Evolutionary conservation across 2,329 filamentous ascomycete species (phyloP), one percentile per base, ranked within the genome.

Genomic region (Aspergillus fischeri): DNA sequence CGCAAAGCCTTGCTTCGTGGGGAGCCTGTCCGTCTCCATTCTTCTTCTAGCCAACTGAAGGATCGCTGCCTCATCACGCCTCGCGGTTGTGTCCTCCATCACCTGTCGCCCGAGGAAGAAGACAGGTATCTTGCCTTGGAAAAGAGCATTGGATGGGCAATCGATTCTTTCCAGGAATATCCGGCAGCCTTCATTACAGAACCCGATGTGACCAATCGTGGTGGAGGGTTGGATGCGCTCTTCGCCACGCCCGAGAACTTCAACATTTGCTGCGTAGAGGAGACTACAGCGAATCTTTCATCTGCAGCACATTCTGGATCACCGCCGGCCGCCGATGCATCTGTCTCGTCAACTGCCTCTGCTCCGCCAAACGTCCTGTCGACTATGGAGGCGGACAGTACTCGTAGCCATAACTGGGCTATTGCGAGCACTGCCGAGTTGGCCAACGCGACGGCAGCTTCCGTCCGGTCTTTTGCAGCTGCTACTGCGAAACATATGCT

Each of bases 31-130:
- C 72, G 72, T 27, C 63, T 78, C 41, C 72, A 74, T 14, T 60
- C 65, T 10, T 69, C 72, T 6, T 69, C 69, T 29, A 67, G 66
- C 32, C 62, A 69, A 44, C 63, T 78, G n/a, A 76, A 78, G 52
- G 67, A 72, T 28, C 71, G 75, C 38, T 76, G 75, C 53, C 64
- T 80, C 27, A 75, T 80, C 53, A 79, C 74, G 10, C 77, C 78
- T 11, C 70, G 72, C 25, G 78, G 78, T 2, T 75, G 72, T 53
- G 71, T 79, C 3, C 65, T 80, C 25, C 73, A 74, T 47, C 77
- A 80, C 60, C 63, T 81, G 11, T 74, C 73, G 4, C 60, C 67
- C 2, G 76, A 77, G n/a, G 78, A 80, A 62, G 77, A 78, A 58
- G 72, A 78, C 20, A 72, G 71, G 24, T 77, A 78, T 45, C 67